Conservation (phyloP, 331 rosid genomes). For the Ulmus americana region DNA sequence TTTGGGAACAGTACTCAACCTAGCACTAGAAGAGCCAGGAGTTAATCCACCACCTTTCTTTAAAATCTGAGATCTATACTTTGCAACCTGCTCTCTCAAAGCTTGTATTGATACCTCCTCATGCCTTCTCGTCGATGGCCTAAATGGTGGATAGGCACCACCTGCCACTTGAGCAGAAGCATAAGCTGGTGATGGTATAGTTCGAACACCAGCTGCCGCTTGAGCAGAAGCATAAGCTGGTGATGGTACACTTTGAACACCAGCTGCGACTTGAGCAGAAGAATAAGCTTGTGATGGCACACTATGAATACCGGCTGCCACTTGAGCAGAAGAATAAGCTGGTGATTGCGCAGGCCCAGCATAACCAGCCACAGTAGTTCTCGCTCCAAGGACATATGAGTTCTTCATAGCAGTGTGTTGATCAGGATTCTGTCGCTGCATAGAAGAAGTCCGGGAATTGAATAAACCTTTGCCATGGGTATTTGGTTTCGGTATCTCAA, state of each 20-base stretch:
- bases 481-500: conserved; percentile 39
- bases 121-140: conserved; percentile 30
- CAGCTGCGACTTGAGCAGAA: conserved; percentile 14
- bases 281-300: conserved; percentile 20
- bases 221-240: neutral
- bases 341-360: no score
- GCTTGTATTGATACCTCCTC: conserved; percentile 26
- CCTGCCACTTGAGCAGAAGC: conserved; percentile 34
- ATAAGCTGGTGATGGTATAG: conserved; percentile 14
- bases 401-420: conserved; percentile 25
- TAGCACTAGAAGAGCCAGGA: conserved; percentile 24
- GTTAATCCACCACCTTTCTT: conserved; percentile 30
- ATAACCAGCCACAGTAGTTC: neutral
- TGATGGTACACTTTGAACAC: conserved; percentile 9
- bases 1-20: conserved; percentile 30
- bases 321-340: conserved; percentile 18
- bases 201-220: conserved; percentile 12
- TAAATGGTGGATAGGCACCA: conserved; percentile 23
- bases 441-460: conserved; percentile 26
- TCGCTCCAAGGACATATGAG: conserved; percentile 27
- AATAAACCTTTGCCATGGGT: conserved; percentile 26
- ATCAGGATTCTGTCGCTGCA: conserved; percentile 29
- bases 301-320: conserved; percentile 12
- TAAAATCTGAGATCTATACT: conserved; percentile 20
- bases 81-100: conserved; percentile 20